Conservation (phyloP, 2,329 filamentous ascomycete genomes). For the Clonostachys byssicola region DNA sequence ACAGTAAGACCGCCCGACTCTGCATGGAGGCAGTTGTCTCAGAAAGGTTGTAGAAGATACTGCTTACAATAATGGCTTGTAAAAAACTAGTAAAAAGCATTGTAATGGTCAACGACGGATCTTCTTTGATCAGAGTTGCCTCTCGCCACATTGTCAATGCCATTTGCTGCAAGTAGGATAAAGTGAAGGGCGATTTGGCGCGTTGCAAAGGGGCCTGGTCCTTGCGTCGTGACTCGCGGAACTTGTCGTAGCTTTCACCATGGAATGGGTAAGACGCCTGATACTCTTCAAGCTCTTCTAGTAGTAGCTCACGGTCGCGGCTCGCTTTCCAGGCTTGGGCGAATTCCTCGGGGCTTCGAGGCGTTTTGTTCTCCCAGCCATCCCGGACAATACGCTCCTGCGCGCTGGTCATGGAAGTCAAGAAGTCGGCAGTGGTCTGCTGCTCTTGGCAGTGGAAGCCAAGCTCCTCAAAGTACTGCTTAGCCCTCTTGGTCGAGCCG, state of each 20-base stretch:
- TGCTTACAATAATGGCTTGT: conserved; percentile 53
- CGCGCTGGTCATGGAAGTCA: conserved; percentile 64
- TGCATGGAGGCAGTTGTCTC: conserved; percentile 54
- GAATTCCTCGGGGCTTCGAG: conserved; percentile 21
- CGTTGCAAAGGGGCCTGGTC: conserved; percentile 22
- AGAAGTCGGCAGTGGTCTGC: conserved; percentile 66
- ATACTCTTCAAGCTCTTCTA: conserved; percentile 21
- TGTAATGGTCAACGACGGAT: conserved; percentile 18
- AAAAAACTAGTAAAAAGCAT: conserved; percentile 31
- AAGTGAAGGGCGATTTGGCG: conserved; percentile 37
- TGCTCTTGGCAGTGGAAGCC: conserved; percentile 64
- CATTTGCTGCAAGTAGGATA: conserved; percentile 38
- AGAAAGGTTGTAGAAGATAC: conserved; percentile 60
- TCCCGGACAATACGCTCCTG: conserved; percentile 49
- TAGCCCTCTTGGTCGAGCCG: conserved; percentile 54
- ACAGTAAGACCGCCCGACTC: conserved; percentile 15
- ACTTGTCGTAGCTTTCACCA: conserved; percentile 10
- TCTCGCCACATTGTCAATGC: conserved; percentile 27
- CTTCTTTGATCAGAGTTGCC: conserved; percentile 4
- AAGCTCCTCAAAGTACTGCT: conserved; percentile 61
- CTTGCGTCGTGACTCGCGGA: conserved; percentile 6
- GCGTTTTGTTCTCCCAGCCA: conserved; percentile 40
- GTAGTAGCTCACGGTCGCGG: conserved; percentile 11
- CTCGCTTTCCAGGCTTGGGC: conserved; percentile 16
- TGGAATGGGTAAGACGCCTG: conserved; percentile 11